phyloP scores from a whole-genome alignment of 805 yeast species.

The Starmera quercuum region DNA sequence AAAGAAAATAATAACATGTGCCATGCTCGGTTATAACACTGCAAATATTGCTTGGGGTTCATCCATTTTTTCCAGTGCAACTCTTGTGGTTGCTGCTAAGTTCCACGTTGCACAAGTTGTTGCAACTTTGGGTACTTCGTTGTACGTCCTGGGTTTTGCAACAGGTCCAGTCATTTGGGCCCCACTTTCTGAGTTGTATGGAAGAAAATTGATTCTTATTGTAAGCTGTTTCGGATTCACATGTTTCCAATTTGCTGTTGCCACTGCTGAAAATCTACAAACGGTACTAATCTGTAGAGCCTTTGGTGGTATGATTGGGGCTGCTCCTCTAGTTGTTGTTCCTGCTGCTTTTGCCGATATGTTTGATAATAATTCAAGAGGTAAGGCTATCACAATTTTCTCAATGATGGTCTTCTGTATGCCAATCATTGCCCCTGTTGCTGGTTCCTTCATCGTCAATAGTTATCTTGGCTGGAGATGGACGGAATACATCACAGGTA shows the following conservation, averaged over 20 bases:
- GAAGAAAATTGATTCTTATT: constrained; percentile 57
- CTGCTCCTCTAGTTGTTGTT: constrained; percentile 78
- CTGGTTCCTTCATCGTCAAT: constrained; percentile 62
- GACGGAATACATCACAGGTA: constrained; percentile 67
- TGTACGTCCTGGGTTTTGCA: constrained; percentile 90
- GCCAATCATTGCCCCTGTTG: constrained; percentile 78
- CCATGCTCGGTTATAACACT: constrained; percentile 41
- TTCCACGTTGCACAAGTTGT: constrained; percentile 61
- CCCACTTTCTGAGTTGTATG: constrained; percentile 73
- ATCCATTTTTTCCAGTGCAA: constrained; percentile 68
- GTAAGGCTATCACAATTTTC: constrained; percentile 67
- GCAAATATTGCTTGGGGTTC: constrained; percentile 66
- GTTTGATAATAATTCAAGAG: constrained; percentile 59
- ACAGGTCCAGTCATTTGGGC: constrained; percentile 91
- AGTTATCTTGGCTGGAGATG: constrained; percentile 73
- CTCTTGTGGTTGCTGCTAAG: constrained; percentile 35
- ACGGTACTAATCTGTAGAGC: constrained; percentile 72
- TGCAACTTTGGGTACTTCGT: constrained; percentile 68
- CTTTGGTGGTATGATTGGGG: constrained; percentile 75
- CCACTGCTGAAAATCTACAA: constrained; percentile 72
- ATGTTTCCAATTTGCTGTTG: constrained; percentile 63
- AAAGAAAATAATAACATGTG: constrained; percentile 38
- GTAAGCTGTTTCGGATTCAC: constrained; percentile 49
- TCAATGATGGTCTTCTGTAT: constrained; percentile 70
- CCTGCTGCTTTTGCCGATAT: constrained; percentile 86